Percentiles rank a stretch among this genome's conserved stretches.
These are phyloP conservation scores for Brassica balearica DNA, from an alignment of 441 rosid species.

Conservation along the genomic window DNA sequence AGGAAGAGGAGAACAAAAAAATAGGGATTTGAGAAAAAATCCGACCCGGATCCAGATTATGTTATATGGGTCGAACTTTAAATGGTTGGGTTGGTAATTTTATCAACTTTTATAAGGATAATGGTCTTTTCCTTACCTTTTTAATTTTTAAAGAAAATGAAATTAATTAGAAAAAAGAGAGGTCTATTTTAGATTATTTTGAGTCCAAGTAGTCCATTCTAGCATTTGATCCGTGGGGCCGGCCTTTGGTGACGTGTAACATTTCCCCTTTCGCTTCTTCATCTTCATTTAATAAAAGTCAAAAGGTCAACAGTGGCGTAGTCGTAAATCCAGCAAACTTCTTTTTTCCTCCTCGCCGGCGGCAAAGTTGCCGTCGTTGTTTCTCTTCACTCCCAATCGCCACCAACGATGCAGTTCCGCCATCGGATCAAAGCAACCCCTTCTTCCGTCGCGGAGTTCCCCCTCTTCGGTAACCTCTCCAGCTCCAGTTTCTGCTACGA, in stretches of 20 bases:
- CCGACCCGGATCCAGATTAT: neutral
- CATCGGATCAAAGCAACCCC: constrained; percentile 65
- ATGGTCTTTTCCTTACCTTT: neutral
- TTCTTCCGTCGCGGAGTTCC: constrained; percentile 45
- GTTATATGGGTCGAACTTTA: neutral
- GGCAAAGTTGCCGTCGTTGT: constrained; percentile 47
- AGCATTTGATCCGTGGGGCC: neutral
- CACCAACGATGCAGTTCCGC: constrained; percentile 59
- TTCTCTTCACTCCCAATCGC: constrained; percentile 54
- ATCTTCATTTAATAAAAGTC: constrained; percentile 21
- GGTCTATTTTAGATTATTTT: neutral
- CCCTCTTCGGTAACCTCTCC: constrained; percentile 34
- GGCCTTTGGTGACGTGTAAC: neutral
- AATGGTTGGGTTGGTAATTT: neutral
- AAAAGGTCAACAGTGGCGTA: constrained; percentile 36
- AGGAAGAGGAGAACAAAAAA: neutral
- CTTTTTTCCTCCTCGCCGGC: constrained; percentile 41
- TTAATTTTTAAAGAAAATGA: neutral
- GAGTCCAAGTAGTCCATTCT: neutral
- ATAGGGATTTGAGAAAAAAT: neutral
- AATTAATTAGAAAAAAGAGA: neutral
- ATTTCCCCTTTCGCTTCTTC: neutral
- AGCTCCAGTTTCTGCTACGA: constrained; percentile 23
- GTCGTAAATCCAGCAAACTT: constrained; percentile 45
- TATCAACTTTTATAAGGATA: neutral